Conservation (phyloP, 1,139 yeast species). For the Wickerhamiella infanticola region DNA sequence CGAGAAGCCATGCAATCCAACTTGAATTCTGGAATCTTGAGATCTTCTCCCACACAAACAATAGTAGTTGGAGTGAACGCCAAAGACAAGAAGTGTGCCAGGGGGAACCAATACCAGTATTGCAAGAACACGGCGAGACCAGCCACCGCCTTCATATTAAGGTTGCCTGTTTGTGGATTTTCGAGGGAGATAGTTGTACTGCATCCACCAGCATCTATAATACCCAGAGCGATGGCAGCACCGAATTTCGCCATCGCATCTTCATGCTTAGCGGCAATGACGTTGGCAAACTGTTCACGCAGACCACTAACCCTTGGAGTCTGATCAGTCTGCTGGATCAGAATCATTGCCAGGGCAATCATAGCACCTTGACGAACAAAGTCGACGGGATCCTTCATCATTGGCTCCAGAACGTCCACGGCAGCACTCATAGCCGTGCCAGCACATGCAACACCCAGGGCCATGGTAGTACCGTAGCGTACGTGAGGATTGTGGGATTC, state of each 20-base stretch:
- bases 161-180: constrained; percentile 77
- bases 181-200: constrained; percentile 90
- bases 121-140: constrained; percentile 84
- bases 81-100: constrained; percentile 80
- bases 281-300: constrained; percentile 58
- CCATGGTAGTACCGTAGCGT: constrained; percentile 96
- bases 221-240: constrained; percentile 94
- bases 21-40: constrained; percentile 74
- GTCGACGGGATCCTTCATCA: constrained; percentile 87
- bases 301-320: constrained; percentile 69
- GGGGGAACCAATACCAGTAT: constrained; percentile 98
- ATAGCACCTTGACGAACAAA: constrained; percentile 97
- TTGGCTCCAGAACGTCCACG: constrained; percentile 79
- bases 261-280: constrained; percentile 75
- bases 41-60: constrained; percentile 72
- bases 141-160: constrained; percentile 80
- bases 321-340: constrained; percentile 86
- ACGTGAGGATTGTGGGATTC: constrained; percentile 97
- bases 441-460: constrained; percentile 93
- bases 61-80: constrained; percentile 89
- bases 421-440: constrained; percentile 87
- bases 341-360: constrained; percentile 81
- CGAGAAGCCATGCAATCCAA: constrained; percentile 70
- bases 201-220: constrained; percentile 97
- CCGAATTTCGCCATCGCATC: constrained; percentile 97